Evolutionary conservation across 306 rosid species (phyloP).

Genomic region (Crataegus laevigata): DNA sequence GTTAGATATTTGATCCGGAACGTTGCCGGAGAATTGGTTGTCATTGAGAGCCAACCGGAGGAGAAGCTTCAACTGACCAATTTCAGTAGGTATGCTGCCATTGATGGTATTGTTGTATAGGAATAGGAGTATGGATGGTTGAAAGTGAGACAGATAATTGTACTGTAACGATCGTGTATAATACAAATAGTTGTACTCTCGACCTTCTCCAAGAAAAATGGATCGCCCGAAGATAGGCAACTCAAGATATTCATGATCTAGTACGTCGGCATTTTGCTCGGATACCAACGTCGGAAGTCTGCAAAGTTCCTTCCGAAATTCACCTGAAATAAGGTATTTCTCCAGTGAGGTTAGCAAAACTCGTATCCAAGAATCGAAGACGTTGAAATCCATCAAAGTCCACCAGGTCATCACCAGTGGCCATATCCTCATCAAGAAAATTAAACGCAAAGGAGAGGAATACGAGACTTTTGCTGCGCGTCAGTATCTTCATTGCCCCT

Average conservation of each 20-base stretch:
- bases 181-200: neutral
- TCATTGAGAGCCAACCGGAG: neutral
- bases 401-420: neutral
- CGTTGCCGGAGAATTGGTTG: neutral
- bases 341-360: neutral
- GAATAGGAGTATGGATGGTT: neutral
- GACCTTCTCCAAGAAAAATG: neutral
- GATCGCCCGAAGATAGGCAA: neutral
- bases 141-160: neutral
- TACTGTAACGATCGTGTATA: too few relatives aligned
- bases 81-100: neutral
- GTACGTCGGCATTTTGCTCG: neutral
- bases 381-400: neutral
- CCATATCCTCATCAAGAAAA: neutral
- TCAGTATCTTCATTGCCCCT: neutral
- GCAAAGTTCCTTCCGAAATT: constrained; percentile 1
- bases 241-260: neutral
- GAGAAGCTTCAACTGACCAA: neutral
- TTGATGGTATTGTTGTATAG: neutral
- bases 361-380: neutral
- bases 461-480: neutral
- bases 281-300: neutral
- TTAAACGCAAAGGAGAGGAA: neutral
- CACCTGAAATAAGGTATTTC: neutral
- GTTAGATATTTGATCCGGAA: neutral